Base-by-base conservation (phyloP, 2,329 filamentous ascomycete genomes). In the Xylariomycetidae sp. region DNA sequence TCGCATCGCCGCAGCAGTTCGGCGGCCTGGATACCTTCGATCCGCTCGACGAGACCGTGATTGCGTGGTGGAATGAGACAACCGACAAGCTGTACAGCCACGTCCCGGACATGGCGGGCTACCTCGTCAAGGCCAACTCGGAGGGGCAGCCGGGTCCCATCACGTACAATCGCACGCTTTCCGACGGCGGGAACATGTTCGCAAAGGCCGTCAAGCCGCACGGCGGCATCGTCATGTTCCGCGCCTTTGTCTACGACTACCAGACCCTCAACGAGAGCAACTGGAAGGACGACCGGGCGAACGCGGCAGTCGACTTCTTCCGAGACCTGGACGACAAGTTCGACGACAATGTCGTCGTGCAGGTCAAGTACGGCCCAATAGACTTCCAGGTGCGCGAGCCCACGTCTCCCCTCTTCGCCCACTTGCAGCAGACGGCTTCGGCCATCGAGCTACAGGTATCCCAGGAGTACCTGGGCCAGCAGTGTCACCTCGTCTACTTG, bases 321-420 rank as follows among this genome's bases (percentile, higher is more conserved):
- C 63, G 74, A 12, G 64, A 67, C 1, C 66, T 85, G 0, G 82
- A 86, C 46, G 72, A 68, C 5, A 54, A 78, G 38, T 86, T 86
- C 36, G 76, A 81, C 15, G 75, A 80, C 28, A 86, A 86, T 29
- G 80, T 85, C 0, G 67, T 86, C 0, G 67, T 86, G 3, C 82
- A 87, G 51, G 79, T 86, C 57, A 87, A 86, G 56, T 84, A 81
- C 41, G 82, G 82, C 0, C 80, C 82, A 0, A 85, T 85, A 38
- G 82, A 86, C 50, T 85, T 86, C 55, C 82, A 85, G 48, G 77
- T 85, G 9, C 72, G 82, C 22, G 82, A 85, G 52, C 76, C 82
- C 2, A 58, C 69, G 2, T 82, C 75, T 4, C 81, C 82, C 1
- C 58, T 87, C 1, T 84, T 86, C 41, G 69, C 69, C 1, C 60